Base-by-base conservation (phyloP, 768 basidiomycete species). In the Boletus speciosus region DNA sequence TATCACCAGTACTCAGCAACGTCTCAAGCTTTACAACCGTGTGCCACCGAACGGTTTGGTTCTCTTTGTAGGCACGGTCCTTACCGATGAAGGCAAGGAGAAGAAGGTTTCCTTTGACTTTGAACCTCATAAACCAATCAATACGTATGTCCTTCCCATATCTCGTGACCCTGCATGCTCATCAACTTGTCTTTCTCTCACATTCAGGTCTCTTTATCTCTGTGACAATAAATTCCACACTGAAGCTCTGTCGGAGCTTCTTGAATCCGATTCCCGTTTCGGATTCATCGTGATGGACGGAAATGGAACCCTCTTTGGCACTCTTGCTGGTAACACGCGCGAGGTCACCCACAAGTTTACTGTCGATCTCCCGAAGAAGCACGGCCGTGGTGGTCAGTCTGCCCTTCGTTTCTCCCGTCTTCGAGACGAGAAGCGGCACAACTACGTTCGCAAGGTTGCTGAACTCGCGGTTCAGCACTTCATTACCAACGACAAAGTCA, bases 181-280 rank as follows among this genome's bases (percentile, higher is more conserved):
- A 51, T 45, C 16, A 23, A 35, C 39, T 12, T 14, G 21, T 43
- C 44, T 50, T 41, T 27, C 52, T 66, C 39, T 54, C 41, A 36
- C 14, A 34, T 36, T 25, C 69, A 95, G 92, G 16, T 98, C 97
- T 12, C 84, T 99, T 47, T 99, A 99, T 74, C 87, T 98, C 43
- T 99, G 97, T 69, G 97, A 98, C 80, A 98, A 97, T 79, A 98
- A 97, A 71, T 99, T 99, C 76, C 96, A 98, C 77, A 98, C 97
- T 1, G 97, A 98, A 66, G 95, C 94, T 0, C 81, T 99, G 23
- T 90, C 92, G 29, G 97, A 98, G 68, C 85, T 99, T 45, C 82
- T 99, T 58, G 96, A 98, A 73, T 94, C 91, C 19, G 97, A 99
- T 71, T 90, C 91, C 61, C 90, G 92, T 67, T 99, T 98, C 71